Base-by-base conservation (phyloP, 2,329 filamentous ascomycete species). In the Cercospora nicotianae region DNA sequence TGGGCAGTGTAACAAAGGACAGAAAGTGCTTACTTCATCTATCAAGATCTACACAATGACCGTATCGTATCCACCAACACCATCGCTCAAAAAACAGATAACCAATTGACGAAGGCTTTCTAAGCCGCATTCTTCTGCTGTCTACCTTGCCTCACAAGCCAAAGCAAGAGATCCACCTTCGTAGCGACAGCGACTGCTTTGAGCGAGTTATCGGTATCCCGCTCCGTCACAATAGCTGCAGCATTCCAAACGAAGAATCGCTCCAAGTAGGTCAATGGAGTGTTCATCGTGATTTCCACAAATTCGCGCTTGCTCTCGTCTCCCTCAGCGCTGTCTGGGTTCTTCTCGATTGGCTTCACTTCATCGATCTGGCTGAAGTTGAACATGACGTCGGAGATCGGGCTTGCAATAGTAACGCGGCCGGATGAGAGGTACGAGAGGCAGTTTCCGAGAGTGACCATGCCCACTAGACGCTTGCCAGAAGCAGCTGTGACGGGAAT, bases 221-320 rank as follows among this genome's bases (percentile, higher is more conserved):
- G 86, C 79, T 98, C 94, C 0, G 94, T 99, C 3, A 99, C 93
- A 60, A 99, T 89, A 0, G 95, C 95, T 0, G 95, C 94, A 73
- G 91, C 95, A 81, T 99, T 98, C 93, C 95, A 98, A 82, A 98
- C 93, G 72, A 98, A 93, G 82, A 99, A 99, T 76, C 91, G 89
- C 83, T 93, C 94, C 64, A 99, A 85, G 55, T 91, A 90, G 58
- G 87, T 87, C 45, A 99, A 85, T 3, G 91, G 91, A 1, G 95
- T 99, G 72, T 97, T 92, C 78, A 91, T 84, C 6, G 95, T 98
- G 77, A 99, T 97, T 81, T 98, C 91, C 61, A 98, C 91, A 81
- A 97, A 99, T 77, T 91, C 89, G 67, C 89, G 85, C 74, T 76
- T 77, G 57, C 70, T 73, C 70, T 79, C 79, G 26, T 81, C 77